Conservation (phyloP, 2,329 filamentous ascomycete genomes). For the Stachybotrys echinatus region DNA sequence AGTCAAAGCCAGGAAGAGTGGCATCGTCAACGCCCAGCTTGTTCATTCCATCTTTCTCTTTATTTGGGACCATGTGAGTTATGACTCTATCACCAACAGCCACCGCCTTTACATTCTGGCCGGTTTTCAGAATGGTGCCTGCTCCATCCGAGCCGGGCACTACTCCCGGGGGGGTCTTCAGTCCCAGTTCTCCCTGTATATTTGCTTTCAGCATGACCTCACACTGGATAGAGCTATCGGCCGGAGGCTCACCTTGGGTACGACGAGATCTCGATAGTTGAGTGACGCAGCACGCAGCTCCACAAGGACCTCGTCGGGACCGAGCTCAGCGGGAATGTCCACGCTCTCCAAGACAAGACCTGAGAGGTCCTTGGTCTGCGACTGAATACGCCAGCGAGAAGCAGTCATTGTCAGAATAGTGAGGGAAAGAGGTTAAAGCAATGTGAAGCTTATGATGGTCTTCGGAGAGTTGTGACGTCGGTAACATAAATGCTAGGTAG, state of each 20-base stretch:
- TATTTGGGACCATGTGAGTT: neutral
- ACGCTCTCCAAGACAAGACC: neutral
- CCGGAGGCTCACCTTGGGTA: neutral
- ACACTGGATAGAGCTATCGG: no score
- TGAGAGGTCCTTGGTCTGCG: neutral
- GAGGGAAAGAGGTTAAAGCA: no score
- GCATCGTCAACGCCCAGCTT: neutral
- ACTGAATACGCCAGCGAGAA: neutral
- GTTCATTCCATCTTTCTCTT: neutral
- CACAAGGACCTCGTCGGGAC: neutral
- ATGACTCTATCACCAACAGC: neutral
- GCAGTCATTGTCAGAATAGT: neutral
- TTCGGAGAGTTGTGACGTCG: no score
- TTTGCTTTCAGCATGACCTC: neutral
- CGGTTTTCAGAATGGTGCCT: neutral
- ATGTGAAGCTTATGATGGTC: no score
- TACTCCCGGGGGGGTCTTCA: neutral
- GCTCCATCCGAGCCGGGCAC: slow-evolving; percentile 1
- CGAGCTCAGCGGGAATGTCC: neutral
- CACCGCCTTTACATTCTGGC: neutral
- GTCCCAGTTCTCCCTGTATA: neutral
- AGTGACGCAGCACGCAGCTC: slow-evolving; percentile 1
- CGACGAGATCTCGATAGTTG: slow-evolving; percentile 1
- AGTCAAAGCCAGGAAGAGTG: neutral
- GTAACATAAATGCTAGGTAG: no score